Evolutionary conservation across 768 basidiomycete genomes (phyloP).

Genomic region (Lactarius deliciosus): DNA sequence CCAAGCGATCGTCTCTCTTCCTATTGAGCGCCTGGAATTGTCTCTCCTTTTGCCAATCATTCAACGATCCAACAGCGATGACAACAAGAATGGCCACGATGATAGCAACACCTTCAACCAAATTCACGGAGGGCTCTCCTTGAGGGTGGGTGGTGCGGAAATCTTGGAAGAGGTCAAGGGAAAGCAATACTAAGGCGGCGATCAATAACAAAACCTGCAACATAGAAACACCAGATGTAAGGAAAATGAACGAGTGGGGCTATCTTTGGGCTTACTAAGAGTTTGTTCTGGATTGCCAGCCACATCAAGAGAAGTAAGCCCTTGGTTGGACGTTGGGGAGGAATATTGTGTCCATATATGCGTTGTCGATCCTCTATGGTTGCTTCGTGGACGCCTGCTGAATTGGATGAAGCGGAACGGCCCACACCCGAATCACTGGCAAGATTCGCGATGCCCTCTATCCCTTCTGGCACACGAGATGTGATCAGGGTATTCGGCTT

Average conservation of each 20-base stretch:
- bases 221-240: slow-evolving; percentile 38
- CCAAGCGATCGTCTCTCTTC: slow-evolving; percentile 89
- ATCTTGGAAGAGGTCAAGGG: slow-evolving; percentile 93
- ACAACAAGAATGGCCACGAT: too few relatives aligned
- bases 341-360: slow-evolving; percentile 53
- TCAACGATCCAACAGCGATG: slow-evolving; percentile 42
- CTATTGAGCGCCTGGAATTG: slow-evolving; percentile 98
- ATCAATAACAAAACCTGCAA: slow-evolving; percentile 84
- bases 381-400: slow-evolving; percentile 35
- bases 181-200: slow-evolving; percentile 87
- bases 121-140: slow-evolving; percentile 82
- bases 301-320: slow-evolving; percentile 54
- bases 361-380: slow-evolving; percentile 45
- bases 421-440: too few relatives aligned
- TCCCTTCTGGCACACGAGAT: too few relatives aligned
- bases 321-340: slow-evolving; percentile 51
- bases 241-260: slow-evolving; percentile 12
- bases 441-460: too few relatives aligned
- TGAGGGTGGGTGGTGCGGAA: slow-evolving; percentile 67
- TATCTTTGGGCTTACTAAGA: slow-evolving; percentile 46
- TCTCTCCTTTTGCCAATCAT: slow-evolving; percentile 98
- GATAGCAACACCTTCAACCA: slow-evolving; percentile 63
- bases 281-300: slow-evolving; percentile 62
- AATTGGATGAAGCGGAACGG: background rate
- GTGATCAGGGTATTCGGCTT: too few relatives aligned